Base-by-base conservation (phyloP, 2,329 filamentous ascomycete species). In the Myriangium duriaei region DNA sequence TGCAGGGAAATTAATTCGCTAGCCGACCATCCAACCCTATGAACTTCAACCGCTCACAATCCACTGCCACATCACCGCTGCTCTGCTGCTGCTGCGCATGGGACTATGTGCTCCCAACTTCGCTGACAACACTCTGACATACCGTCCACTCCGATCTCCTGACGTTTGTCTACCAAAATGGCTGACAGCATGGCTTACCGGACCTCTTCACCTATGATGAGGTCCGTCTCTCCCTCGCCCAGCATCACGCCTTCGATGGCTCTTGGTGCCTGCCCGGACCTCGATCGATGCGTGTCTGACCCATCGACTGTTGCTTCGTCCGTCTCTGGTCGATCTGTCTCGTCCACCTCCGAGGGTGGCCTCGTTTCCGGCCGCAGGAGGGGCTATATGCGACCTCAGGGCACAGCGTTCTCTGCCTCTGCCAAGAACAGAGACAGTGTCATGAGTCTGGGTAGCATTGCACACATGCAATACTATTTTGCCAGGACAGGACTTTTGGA, bases 381-480 rank as follows among this genome's bases (percentile, higher is more conserved):
- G 45, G 87, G 87, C 30, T 95, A 88, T 62, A 82, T 92, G 63
- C 74, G 87, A 34, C 86, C 87, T 1, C 81, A 86, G 56, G 83
- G 79, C 38, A 92, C 83, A 36, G 74, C 86, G 52, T 98, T 96
- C 58, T 84, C 91, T 16, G 81, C 82, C 42, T 95, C 87, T 40
- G 91, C 91, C 32, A 78, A 77, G 54, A 85, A 85, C 35, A 73
- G 91, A 45, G 88, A 98, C 58, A 95, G 87, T 55, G 91, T 98
- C 47, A 80, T 96, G 74, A 94, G 85, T 54, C 64, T 98, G 45
- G 91, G 91, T 39, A 95, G 87, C 60, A 98, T 98, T 51, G 85
- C 87, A 40, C 91, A 98, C 63, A 67, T 98, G 53, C 91, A 98
- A 60, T 94, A 96, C 63, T 98, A 96, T 62, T 98, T 98, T 64